phyloP scores from a whole-genome alignment of 495 filamentous ascomycete species.

The Mytilinidion resinicola region DNA sequence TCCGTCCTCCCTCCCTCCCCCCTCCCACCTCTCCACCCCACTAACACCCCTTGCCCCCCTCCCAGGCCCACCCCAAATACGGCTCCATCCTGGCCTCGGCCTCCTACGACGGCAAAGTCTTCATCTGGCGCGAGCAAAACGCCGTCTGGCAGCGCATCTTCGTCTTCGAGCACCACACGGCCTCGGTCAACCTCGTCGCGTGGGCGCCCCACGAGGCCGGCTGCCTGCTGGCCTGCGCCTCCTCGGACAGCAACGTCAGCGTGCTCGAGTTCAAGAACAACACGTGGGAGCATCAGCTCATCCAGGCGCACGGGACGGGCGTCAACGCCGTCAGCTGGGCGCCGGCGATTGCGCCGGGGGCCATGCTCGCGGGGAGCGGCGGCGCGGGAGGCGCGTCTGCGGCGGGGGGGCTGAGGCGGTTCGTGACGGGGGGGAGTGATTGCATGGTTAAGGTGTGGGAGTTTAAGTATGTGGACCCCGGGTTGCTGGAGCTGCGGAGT shows the following conservation, averaged over 20 bases:
- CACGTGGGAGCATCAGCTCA: conserved; percentile 73
- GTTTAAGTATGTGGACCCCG: conserved; percentile 32
- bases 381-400: conserved; percentile 50
- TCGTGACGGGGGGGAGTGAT: conserved; percentile 92
- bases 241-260: conserved; percentile 82
- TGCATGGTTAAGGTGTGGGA: conserved; percentile 90
- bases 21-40: background rate
- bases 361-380: conserved; percentile 65
- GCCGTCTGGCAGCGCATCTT: conserved; percentile 53
- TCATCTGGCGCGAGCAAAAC: conserved; percentile 92
- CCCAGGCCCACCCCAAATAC: conserved; percentile 87
- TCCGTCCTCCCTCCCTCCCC: conserved; percentile 35
- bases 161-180: conserved; percentile 85
- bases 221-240: conserved; percentile 90
- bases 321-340: conserved; percentile 97
- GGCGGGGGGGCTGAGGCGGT: conserved; percentile 51
- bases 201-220: conserved; percentile 97
- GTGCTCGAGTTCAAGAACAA: conserved; percentile 97
- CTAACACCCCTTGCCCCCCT: conserved; percentile 12
- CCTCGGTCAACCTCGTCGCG: conserved; percentile 89
- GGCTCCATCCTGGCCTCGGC: conserved; percentile 94
- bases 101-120: conserved; percentile 92
- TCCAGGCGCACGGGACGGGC: conserved; percentile 85
- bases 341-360: conserved; percentile 71
- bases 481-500: background rate